phyloP scores from a whole-genome alignment of 352 stramenopile species.

The Discostella stelligera region DNA sequence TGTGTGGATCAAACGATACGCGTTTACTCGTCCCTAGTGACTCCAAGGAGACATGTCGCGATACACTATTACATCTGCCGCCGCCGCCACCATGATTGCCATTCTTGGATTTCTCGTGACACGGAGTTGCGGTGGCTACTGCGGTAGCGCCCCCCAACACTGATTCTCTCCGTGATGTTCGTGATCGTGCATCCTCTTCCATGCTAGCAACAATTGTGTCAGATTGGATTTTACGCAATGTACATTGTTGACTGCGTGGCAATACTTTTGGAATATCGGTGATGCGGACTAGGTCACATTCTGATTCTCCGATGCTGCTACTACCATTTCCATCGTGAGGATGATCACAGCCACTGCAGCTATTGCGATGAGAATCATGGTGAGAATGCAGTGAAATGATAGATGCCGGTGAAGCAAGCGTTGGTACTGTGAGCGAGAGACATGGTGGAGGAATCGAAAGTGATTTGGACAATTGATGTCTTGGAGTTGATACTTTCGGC shows the following conservation, averaged over 20 bases:
- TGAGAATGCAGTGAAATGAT: constrained; percentile 29
- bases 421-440: constrained; percentile 17
- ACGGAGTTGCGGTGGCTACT: background rate
- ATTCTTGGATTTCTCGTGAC: background rate
- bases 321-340: constrained; percentile 1
- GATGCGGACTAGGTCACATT: constrained; percentile 22
- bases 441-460: background rate
- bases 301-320: constrained; percentile 24
- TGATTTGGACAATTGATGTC: background rate
- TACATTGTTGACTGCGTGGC: background rate
- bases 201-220: constrained; percentile 30
- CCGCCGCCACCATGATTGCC: background rate
- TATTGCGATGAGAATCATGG: background rate
- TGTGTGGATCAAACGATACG: constrained; percentile 50
- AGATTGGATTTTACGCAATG: constrained; percentile 30
- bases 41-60: constrained; percentile 30
- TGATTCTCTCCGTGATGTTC: background rate
- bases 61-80: background rate
- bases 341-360: background rate
- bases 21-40: constrained; percentile 28
- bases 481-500: background rate
- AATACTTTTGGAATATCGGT: constrained; percentile 28
- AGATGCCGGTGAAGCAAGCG: constrained; percentile 34
- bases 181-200: background rate
- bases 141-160: too few species aligned